A percentile compares a stretch with the other conserved stretches of the same genome.
Conservation (phyloP, 805 yeast species). For the Helenozyma baotianmanensis region DNA sequence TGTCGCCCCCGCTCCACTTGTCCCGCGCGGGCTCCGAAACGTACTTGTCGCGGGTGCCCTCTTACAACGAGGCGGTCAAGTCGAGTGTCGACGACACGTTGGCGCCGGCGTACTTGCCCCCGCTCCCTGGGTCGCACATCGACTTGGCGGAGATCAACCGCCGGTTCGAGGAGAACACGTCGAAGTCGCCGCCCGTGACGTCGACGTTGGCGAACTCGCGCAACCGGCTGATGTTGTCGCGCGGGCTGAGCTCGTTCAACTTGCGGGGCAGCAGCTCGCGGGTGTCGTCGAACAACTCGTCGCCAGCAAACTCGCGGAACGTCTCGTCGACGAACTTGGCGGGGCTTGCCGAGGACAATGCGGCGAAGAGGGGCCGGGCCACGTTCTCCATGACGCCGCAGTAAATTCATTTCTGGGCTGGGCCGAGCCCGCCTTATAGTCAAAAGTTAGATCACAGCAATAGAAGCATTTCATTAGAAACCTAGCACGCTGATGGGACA, state of each 20-base stretch:
- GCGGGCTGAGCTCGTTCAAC: slow-evolving; percentile 24
- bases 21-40: slow-evolving; percentile 54
- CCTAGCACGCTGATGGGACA: too few species aligned
- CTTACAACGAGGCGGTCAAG: slow-evolving; percentile 75
- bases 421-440: too few species aligned
- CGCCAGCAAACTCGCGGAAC: slow-evolving; percentile 75
- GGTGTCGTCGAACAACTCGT: slow-evolving; percentile 26
- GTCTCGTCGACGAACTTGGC: slow-evolving; percentile 43
- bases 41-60: slow-evolving; percentile 67
- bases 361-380: slow-evolving; percentile 9
- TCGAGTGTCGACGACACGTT: slow-evolving; percentile 46
- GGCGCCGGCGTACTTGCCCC: slow-evolving; percentile 71
- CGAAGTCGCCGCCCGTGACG: slow-evolving; percentile 1
- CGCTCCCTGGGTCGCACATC: slow-evolving; percentile 38
- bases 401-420: too few species aligned
- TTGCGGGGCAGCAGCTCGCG: slow-evolving; percentile 18
- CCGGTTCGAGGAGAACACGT: slow-evolving; percentile 21
- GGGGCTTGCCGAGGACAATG: slow-evolving; percentile 3
- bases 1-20: slow-evolving; percentile 53
- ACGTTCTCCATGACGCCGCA: slow-evolving; percentile 9
- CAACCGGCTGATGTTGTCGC: slow-evolving; percentile 19
- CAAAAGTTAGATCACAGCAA: too few species aligned
- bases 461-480: too few species aligned
- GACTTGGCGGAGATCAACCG: slow-evolving; percentile 28
- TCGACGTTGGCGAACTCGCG: slow-evolving; percentile 6